These are phyloP conservation scores for Penicillium manginii DNA, from an alignment of 495 filamentous ascomycete species.

Conservation along the genomic window DNA sequence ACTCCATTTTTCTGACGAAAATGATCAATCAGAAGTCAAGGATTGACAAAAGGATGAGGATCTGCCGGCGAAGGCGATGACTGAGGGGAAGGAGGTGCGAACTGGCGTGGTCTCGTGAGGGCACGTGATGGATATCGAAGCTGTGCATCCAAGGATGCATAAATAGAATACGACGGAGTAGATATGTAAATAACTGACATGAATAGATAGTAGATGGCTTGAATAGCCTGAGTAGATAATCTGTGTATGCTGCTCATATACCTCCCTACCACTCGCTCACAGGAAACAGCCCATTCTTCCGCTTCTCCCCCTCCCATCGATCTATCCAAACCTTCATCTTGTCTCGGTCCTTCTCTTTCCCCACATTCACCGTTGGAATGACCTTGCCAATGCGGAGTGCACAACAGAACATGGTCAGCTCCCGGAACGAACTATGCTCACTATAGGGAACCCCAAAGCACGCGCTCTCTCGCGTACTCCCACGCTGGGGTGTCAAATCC, in stretches of 20 bases:
- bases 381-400: conserved; percentile 83
- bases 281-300: conserved; percentile 72
- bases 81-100: not conserved
- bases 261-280: conserved; percentile 35
- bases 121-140: not conserved
- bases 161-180: not conserved
- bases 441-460: conserved; percentile 94
- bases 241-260: conserved; percentile 3
- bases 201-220: not conserved
- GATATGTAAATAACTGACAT: not conserved
- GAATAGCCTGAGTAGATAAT: not conserved
- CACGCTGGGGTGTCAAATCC: conserved; percentile 77
- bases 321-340: conserved; percentile 93
- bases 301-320: conserved; percentile 82
- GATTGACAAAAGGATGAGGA: not conserved
- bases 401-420: conserved; percentile 92
- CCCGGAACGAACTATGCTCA: conserved; percentile 92
- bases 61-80: not conserved
- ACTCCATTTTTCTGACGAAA: not conserved
- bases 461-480: conserved; percentile 71
- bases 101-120: not conserved
- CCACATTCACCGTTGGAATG: conserved; percentile 94
- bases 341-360: conserved; percentile 67
- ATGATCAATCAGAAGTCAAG: not conserved
- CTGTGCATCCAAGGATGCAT: conserved; percentile 2